A percentile compares a stretch with the other conserved stretches of the same genome.
These are phyloP conservation scores for Coemansia sp. DNA, from an alignment of 192 early-diverging fungal species.

Conservation along the genomic window DNA sequence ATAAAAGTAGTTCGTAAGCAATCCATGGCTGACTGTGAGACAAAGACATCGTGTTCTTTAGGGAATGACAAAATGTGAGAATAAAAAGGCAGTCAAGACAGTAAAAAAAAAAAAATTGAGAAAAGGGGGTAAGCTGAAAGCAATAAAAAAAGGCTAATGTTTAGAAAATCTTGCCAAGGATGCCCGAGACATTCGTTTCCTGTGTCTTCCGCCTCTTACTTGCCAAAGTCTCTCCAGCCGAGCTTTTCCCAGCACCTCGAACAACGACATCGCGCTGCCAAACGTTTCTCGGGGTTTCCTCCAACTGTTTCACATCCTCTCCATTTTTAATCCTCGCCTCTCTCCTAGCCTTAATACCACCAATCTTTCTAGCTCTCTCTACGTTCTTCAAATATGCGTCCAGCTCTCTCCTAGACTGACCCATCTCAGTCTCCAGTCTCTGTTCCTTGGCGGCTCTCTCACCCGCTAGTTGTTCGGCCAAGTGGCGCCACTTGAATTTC, in stretches of 20 bases:
- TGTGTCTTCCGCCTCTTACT: slow-evolving; percentile 24
- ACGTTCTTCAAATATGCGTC: slow-evolving; percentile 89
- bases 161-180: slow-evolving; percentile 62
- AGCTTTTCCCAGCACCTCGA: slow-evolving; percentile 40
- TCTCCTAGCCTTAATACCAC: slow-evolving; percentile 76
- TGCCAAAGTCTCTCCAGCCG: slow-evolving; percentile 17
- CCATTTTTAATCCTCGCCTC: slow-evolving; percentile 31
- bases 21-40: no score
- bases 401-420: slow-evolving; percentile 83
- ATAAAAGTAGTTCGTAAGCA: no score
- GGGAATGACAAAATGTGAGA: no score
- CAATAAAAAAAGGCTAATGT: no score
- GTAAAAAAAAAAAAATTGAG: no score
- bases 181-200: slow-evolving; percentile 53
- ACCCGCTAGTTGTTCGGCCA: slow-evolving; percentile 89
- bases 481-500: slow-evolving; percentile 95
- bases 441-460: slow-evolving; percentile 80
- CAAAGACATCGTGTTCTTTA: no score
- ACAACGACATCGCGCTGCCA: slow-evolving; percentile 69
- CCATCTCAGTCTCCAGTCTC: slow-evolving; percentile 80
- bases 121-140: no score
- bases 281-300: slow-evolving; percentile 51
- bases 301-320: slow-evolving; percentile 55
- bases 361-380: slow-evolving; percentile 84
- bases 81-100: no score